Base-by-base conservation (phyloP, 768 basidiomycete species). In the Macrolepiota dolichaula region DNA sequence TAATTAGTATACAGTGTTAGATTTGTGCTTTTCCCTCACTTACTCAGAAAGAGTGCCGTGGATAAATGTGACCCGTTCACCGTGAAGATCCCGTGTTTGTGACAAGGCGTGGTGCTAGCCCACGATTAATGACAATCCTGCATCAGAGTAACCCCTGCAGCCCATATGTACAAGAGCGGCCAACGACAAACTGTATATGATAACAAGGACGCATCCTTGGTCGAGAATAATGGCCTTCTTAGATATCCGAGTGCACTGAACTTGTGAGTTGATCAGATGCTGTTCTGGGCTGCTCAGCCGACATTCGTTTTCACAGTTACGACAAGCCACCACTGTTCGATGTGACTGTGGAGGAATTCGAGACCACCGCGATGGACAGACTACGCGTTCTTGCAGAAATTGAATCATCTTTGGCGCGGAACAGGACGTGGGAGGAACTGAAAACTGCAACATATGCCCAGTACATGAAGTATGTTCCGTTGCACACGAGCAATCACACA, bases 321-420 rank as follows among this genome's bases (percentile, higher is more conserved):
- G 89, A 96, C 66, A 76, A 70, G 17, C 92, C 96, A 22, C 97
- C 97, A 19, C 72, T 82, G 15, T 88, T 87, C 59, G 94, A 98
- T 68, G 88, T 98, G 19, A 94, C 94, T 1, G 79, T 98, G 17
- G 97, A 98, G 71, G 92, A 98, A 64, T 99, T 99, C 66, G 97
- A 99, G 71, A 87, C 82, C 2, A 92, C 83, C 70, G 97, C 97
- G 0, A 79, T 99, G 22, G 87, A 96, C 65, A 79, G 97, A 38
- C 81, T 99, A 35, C 86, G 93, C 27, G 81, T 97, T 17, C 82
- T 97, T 17, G 89, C 91, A 15, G 94, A 96, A 71, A 96, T 97
- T 58, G 94, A 96, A 69, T 88, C 95, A 1, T 94, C 91, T 3
- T 84, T 86, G 63, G 91, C 88, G 10, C 89, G 94, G 36, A 94